phyloP scores from a whole-genome alignment of 345 rosid species.

The Melaleuca quinquenervia region DNA sequence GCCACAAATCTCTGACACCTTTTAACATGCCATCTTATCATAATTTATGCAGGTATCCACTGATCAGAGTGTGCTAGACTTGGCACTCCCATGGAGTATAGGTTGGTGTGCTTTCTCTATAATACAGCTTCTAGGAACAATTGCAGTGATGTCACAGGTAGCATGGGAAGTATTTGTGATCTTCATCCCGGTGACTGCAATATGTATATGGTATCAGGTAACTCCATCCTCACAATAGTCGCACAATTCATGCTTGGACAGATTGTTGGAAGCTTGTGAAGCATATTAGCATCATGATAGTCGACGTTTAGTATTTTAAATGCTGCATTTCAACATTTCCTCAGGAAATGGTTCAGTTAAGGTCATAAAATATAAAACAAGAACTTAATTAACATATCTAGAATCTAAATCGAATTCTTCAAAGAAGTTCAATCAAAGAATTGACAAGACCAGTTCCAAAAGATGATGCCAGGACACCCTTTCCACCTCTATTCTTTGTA shows the following conservation, averaged over 20 bases:
- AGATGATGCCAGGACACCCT: background rate
- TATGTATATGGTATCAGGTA: conserved; percentile 95
- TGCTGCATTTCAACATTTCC: background rate
- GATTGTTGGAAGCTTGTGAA: background rate
- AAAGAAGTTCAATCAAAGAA: background rate
- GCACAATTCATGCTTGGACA: background rate
- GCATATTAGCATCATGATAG: background rate
- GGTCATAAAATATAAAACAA: background rate
- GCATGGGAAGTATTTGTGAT: conserved; percentile 95
- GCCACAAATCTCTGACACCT: background rate
- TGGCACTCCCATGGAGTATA: conserved; percentile 66
- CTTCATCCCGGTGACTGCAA: conserved; percentile 94
- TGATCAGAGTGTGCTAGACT: conserved; percentile 85
- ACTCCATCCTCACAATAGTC: background rate
- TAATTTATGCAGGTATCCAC: conserved; percentile 55
- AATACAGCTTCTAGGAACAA: conserved; percentile 72
- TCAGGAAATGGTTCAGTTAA: background rate
- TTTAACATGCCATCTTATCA: background rate
- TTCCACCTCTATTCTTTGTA: background rate
- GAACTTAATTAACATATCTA: background rate
- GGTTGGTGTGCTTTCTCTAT: conserved; percentile 94
- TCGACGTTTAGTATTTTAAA: background rate
- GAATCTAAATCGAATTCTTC: background rate
- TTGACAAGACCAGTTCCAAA: background rate
- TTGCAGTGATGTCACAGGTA: conserved; percentile 84